Percentiles rank a stretch among this genome's conserved stretches.
phyloP scores from a whole-genome alignment of 164 flowering plant species.

The Kingdonia uniflora region DNA sequence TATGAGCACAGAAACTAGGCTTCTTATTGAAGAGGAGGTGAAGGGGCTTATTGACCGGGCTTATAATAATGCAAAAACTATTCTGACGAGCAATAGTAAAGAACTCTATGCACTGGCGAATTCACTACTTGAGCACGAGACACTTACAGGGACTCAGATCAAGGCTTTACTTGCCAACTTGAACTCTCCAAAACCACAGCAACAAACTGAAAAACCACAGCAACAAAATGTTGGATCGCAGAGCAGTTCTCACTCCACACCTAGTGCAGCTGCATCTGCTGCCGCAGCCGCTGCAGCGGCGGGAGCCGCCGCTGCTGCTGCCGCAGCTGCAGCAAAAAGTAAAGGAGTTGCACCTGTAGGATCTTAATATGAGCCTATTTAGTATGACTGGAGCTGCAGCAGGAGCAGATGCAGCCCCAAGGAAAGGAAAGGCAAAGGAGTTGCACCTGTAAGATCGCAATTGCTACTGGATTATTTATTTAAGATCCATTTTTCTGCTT shows the following conservation, averaged over 20 bases:
- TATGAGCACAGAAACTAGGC: constrained; percentile 90
- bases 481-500: too few relatives aligned
- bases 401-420: too few relatives aligned
- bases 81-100: constrained; percentile 56
- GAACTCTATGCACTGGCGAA: constrained; percentile 91
- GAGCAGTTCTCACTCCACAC: constrained; percentile 37
- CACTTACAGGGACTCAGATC: constrained; percentile 76
- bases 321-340: constrained; percentile 72
- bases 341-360: constrained; percentile 83
- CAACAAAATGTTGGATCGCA: constrained; percentile 25
- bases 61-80: constrained; percentile 76
- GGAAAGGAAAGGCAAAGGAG: too few relatives aligned
- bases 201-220: constrained; percentile 16
- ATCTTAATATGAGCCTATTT: constrained; percentile 21
- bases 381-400: constrained; percentile 7
- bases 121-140: constrained; percentile 81
- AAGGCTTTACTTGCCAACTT: constrained; percentile 54
- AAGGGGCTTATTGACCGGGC: constrained; percentile 55
- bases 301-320: constrained; percentile 45
- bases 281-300: constrained; percentile 74
- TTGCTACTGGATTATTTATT: too few relatives aligned
- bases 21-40: constrained; percentile 76
- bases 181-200: constrained; percentile 33
- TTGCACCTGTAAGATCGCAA: too few relatives aligned
- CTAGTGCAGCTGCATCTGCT: constrained; percentile 60